Evolutionary conservation across 2,329 filamentous ascomycete species (phyloP), one percentile per base, ranked within the genome.

Genomic region (Arthrobotrys iridis): DNA sequence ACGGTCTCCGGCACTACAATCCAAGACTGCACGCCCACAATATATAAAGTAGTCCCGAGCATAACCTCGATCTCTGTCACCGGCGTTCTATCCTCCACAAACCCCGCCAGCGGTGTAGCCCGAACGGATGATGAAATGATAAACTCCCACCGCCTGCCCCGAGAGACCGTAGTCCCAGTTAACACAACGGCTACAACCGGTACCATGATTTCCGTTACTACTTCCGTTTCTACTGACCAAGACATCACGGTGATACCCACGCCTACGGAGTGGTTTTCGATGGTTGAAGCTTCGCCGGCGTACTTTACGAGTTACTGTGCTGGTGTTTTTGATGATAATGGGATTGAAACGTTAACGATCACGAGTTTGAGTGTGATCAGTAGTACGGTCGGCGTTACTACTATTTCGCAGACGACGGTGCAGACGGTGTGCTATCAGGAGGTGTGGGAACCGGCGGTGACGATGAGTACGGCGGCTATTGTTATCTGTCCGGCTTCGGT

Each of bases 341-440:
- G 41, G 13, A 55, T 74, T n/a, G 30, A 15, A 15, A 20, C 30
- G 1, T 62, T 74, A 5, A 67, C 62, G 5, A 57, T 74, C 3
- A 66, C 52, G 24, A 43, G 33, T 24, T 10, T 67, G 37, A 40
- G 41, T 11, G 40, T 63, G 15, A 35, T 57, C 3, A 66, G 22
- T 37, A 52, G 28, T 35, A 57, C 43, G 4, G 30, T 57, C 8
- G 24, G 35, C 13, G 37, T 28, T 18, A 45, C 37, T 20, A 48
- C 20, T 46, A 63, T 37, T 18, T 37, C 55, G 50, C 7, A 28
- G 26, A 74, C 70, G 22, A 62, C 30, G 24, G 46, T 67, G 52
- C 60, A 67, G 62, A 74, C 70, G 15, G 55, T 74, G 41, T 74
- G 70, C 55, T 67, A 62, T 41, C 33, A 74, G 45, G 43, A 45